A percentile compares a stretch with the other conserved stretches of the same genome.
These are phyloP conservation scores for Fraxinus baroniana DNA, from an alignment of 305 asterid genomes.

Conservation along the genomic window DNA sequence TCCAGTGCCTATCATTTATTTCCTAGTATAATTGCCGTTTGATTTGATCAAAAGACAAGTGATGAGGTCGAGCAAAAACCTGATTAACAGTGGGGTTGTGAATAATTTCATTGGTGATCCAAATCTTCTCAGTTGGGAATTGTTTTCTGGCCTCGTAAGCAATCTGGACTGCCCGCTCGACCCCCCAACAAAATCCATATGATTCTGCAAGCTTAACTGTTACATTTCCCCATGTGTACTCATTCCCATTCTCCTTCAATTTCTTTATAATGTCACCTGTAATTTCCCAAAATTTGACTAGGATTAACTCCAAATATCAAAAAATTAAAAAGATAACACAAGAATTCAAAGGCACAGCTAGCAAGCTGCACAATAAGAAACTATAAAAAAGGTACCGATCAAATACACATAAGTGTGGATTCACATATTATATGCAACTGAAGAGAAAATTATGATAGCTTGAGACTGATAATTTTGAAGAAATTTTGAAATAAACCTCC, in stretches of 20 bases:
- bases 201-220: slow-evolving; percentile 91
- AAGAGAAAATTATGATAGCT: neutral
- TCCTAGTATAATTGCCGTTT: neutral
- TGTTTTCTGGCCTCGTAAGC: slow-evolving; percentile 94
- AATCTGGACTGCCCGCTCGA: slow-evolving; percentile 96
- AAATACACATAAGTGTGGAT: neutral
- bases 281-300: slow-evolving; percentile 6
- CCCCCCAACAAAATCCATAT: slow-evolving; percentile 99
- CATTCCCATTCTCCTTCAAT: slow-evolving; percentile 76
- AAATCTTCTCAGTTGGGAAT: slow-evolving; percentile 75
- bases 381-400: neutral
- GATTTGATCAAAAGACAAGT: neutral
- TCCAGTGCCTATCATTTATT: neutral
- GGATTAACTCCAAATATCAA: neutral
- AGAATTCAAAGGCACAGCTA: neutral
- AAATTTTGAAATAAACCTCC: neutral
- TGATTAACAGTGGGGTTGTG: slow-evolving; percentile 96
- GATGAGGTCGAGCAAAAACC: slow-evolving; percentile 34
- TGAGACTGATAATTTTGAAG: neutral
- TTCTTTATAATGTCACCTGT: slow-evolving; percentile 83
- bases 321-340: neutral
- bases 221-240: slow-evolving; percentile 91
- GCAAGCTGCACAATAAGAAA: neutral
- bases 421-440: neutral
- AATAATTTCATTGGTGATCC: slow-evolving; percentile 92